Conservation (phyloP, 2,329 filamentous ascomycete species). For the Diaporthe capsici region DNA sequence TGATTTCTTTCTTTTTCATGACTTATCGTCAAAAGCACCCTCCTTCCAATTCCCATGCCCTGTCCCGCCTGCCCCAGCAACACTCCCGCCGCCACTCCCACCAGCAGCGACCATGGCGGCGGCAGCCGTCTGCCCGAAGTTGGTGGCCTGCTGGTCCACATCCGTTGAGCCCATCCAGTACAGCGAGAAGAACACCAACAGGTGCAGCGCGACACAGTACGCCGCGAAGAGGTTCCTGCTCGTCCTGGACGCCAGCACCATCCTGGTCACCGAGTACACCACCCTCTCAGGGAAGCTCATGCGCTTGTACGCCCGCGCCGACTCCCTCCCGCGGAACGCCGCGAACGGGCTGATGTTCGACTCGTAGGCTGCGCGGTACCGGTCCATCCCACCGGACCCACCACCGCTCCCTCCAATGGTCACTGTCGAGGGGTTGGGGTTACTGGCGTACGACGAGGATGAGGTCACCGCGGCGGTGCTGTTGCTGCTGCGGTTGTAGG, state of each 20-base stretch:
- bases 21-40: constrained; percentile 65
- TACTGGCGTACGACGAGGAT: constrained; percentile 73
- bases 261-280: constrained; percentile 90
- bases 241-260: constrained; percentile 89
- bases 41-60: constrained; percentile 66
- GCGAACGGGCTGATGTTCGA: constrained; percentile 96
- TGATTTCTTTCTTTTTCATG: constrained; percentile 1
- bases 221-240: constrained; percentile 94
- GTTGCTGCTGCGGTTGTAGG: constrained; percentile 82
- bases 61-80: constrained; percentile 50
- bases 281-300: constrained; percentile 94
- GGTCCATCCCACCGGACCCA: constrained; percentile 73
- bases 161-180: constrained; percentile 85
- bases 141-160: constrained; percentile 72
- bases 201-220: constrained; percentile 90
- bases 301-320: constrained; percentile 88
- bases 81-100: constrained; percentile 52
- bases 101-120: constrained; percentile 61
- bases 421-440: constrained; percentile 82
- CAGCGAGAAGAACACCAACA: constrained; percentile 88
- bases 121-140: constrained; percentile 64
- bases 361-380: constrained; percentile 94
- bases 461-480: constrained; percentile 62
- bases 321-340: constrained; percentile 94
- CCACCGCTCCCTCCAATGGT: constrained; percentile 69